These are phyloP conservation scores for Mycosphaerella arachidis DNA, from an alignment of 2,329 filamentous ascomycete genomes.

Conservation along the genomic window DNA sequence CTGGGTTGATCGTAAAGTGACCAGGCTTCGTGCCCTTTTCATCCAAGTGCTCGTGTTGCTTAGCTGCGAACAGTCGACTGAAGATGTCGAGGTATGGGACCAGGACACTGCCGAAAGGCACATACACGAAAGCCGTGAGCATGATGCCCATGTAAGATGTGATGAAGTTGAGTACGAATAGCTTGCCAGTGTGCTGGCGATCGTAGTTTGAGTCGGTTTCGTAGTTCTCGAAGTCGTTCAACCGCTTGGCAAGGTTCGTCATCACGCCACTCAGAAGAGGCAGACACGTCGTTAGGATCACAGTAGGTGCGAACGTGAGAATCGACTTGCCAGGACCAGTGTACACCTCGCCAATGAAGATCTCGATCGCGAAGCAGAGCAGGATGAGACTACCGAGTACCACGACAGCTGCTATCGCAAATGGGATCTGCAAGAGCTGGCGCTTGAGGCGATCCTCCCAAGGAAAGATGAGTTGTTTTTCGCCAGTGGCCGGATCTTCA, in stretches of 20 bases:
- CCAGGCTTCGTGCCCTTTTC: conserved; percentile 61
- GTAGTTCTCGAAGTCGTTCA: conserved; percentile 88
- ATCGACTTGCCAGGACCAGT: conserved; percentile 81
- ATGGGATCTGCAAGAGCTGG: conserved; percentile 78
- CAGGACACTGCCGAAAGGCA: conserved; percentile 80
- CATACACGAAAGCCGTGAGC: conserved; percentile 88
- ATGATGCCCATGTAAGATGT: conserved; percentile 91
- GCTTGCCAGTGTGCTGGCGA: conserved; percentile 80
- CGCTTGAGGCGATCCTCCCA: conserved; percentile 68
- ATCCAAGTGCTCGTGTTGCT: conserved; percentile 45
- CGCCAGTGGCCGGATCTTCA: conserved; percentile 76
- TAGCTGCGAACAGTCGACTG: conserved; percentile 60
- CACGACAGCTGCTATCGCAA: conserved; percentile 67
- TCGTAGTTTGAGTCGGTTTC: conserved; percentile 81
- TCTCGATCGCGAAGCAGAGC: conserved; percentile 84
- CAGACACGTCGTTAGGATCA: conserved; percentile 75
- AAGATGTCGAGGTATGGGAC: conserved; percentile 85
- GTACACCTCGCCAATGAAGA: conserved; percentile 94
- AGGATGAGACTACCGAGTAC: conserved; percentile 78
- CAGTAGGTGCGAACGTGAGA: conserved; percentile 81
- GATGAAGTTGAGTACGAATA: conserved; percentile 95
- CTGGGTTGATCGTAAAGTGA: conserved; percentile 73
- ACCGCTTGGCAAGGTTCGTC: conserved; percentile 67
- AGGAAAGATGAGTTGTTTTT: conserved; percentile 71
- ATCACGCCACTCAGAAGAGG: conserved; percentile 74